Percentiles rank a stretch among this genome's conserved stretches.
Evolutionary conservation across 768 basidiomycete species (phyloP).

Genomic region (Boletus rubroflammeus): DNA sequence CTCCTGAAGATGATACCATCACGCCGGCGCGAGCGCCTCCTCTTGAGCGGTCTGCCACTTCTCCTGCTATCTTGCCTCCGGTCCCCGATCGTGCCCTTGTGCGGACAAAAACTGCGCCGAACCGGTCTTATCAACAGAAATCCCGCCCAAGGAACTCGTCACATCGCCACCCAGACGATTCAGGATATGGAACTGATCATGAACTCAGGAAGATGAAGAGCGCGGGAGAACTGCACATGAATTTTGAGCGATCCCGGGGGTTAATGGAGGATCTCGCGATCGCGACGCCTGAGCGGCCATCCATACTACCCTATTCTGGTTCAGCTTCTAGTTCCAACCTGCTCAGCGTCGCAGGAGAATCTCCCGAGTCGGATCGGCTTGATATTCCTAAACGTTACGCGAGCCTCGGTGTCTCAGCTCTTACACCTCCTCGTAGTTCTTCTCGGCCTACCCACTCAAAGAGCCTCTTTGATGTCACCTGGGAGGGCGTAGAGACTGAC

Average conservation of each 20-base stretch:
- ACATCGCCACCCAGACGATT: slow-evolving; percentile 35
- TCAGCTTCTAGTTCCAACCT: slow-evolving; percentile 74
- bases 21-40: slow-evolving; percentile 57
- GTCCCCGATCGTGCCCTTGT: slow-evolving; percentile 45
- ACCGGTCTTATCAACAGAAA: slow-evolving; percentile 49
- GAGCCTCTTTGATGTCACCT: slow-evolving; percentile 49
- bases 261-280: slow-evolving; percentile 26
- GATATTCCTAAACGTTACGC: slow-evolving; percentile 56
- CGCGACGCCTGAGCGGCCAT: slow-evolving; percentile 38
- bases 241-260: slow-evolving; percentile 27
- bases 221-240: slow-evolving; percentile 68
- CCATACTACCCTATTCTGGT: slow-evolving; percentile 48
- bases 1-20: slow-evolving; percentile 69
- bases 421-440: slow-evolving; percentile 32
- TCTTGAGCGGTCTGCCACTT: slow-evolving; percentile 49
- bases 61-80: slow-evolving; percentile 38
- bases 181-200: slow-evolving; percentile 44
- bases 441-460: slow-evolving; percentile 39
- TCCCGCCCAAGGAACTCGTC: slow-evolving; percentile 32
- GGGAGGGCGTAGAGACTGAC: slow-evolving; percentile 29
- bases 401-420: slow-evolving; percentile 54
- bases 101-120: slow-evolving; percentile 71
- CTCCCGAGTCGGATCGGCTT: slow-evolving; percentile 36
- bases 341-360: slow-evolving; percentile 34
- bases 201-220: slow-evolving; percentile 85